Percentiles rank a stretch among this genome's conserved stretches.
Conservation (phyloP, 495 filamentous ascomycete species). For the Cercophora scortea region DNA sequence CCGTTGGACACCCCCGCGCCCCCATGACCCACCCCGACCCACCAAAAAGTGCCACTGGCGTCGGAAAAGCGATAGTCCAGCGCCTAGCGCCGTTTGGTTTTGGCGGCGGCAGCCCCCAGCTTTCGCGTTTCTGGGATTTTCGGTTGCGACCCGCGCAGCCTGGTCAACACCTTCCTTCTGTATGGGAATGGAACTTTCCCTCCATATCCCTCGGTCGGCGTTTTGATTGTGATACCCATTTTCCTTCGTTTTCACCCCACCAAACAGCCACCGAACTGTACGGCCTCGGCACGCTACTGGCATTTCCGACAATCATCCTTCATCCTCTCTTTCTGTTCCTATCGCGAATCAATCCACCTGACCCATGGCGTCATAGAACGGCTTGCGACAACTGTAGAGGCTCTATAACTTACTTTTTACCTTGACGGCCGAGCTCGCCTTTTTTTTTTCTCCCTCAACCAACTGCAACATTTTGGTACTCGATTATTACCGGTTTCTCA, state of each 20-base stretch:
- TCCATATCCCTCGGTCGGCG: neutral
- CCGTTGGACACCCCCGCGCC: neutral
- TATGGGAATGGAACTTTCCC: constrained; percentile 3
- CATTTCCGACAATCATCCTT: neutral
- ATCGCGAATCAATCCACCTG: neutral
- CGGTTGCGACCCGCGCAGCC: constrained; percentile 9
- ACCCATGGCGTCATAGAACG: constrained; percentile 1
- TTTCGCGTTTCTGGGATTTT: constrained; percentile 20
- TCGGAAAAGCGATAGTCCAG: constrained; percentile 15
- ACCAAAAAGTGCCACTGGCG: too few species aligned
- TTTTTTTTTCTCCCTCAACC: constrained; percentile 28
- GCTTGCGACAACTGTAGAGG: too few species aligned
- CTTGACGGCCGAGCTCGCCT: constrained; percentile 16
- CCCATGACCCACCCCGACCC: neutral
- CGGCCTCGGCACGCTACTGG: neutral
- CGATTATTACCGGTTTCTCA: too few species aligned
- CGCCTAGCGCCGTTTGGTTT: constrained; percentile 24
- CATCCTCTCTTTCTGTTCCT: too few species aligned
- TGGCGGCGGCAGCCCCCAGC: constrained; percentile 21
- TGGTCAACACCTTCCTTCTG: neutral
- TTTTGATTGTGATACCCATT: constrained; percentile 2
- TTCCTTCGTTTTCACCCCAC: neutral
- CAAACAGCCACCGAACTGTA: neutral
- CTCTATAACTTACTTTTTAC: too few species aligned
- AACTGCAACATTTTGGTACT: constrained; percentile 27